Conservation (phyloP, 1,284 basidiomycete species). For the Neotropicomus parvogracilis region DNA sequence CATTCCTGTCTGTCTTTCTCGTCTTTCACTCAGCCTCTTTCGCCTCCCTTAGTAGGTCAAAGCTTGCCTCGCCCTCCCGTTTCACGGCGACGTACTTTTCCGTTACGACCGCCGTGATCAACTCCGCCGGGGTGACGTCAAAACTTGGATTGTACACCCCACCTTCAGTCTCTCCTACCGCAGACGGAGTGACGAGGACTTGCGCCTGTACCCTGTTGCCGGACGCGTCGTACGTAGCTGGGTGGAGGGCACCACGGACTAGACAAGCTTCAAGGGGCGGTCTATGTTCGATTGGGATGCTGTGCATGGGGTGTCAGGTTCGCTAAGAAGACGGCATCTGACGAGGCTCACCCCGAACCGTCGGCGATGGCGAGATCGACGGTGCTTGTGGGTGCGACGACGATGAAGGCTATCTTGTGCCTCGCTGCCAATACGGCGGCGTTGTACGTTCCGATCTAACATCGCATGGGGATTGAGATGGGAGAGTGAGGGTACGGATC, state of each 20-base stretch:
- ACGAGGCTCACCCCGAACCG: slow-evolving; percentile 57
- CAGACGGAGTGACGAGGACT: slow-evolving; percentile 72
- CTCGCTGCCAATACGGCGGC: slow-evolving; percentile 83
- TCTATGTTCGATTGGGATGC: slow-evolving; percentile 90
- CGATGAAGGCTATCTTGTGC: slow-evolving; percentile 84
- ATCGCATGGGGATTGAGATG: neutral
- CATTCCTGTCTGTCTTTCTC: too few species aligned
- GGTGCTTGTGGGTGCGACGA: slow-evolving; percentile 86
- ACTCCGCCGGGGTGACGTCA: slow-evolving; percentile 87
- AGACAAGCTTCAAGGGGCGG: slow-evolving; percentile 83
- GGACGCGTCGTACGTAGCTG: slow-evolving; percentile 38
- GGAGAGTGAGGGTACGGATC: neutral
- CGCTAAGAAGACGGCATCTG: neutral
- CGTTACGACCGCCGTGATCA: slow-evolving; percentile 82
- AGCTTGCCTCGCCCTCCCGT: slow-evolving; percentile 44
- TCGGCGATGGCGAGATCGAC: slow-evolving; percentile 78
- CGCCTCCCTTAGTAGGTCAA: slow-evolving; percentile 44
- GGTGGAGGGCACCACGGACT: slow-evolving; percentile 73
- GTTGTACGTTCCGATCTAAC: slow-evolving; percentile 87
- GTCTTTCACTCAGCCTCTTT: slow-evolving; percentile 4
- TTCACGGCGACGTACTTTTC: slow-evolving; percentile 83
- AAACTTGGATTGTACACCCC: slow-evolving; percentile 88
- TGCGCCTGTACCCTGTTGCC: slow-evolving; percentile 55
- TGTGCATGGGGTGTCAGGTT: slow-evolving; percentile 28
- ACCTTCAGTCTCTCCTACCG: slow-evolving; percentile 38